phyloP scores from a whole-genome alignment of 1,284 basidiomycete genomes.

The Apiotrichum domesticum region DNA sequence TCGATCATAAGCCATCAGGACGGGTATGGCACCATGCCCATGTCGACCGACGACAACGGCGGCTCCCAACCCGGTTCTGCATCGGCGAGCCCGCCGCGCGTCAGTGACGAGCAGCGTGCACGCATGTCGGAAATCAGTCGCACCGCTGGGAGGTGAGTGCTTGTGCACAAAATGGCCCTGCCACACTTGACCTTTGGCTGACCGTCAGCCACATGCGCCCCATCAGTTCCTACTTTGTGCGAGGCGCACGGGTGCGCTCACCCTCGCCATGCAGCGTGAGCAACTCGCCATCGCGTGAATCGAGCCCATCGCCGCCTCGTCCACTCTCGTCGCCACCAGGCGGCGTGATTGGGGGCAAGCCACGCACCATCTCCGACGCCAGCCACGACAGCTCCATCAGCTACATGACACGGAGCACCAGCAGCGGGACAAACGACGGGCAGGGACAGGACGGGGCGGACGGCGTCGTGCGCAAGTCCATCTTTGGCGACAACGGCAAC shows the following conservation, averaged over 20 bases:
- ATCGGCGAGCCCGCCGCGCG: neutral
- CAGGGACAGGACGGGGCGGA: neutral
- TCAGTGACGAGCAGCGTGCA: constrained; percentile 5
- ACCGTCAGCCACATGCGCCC: constrained; percentile 3
- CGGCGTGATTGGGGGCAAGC: constrained; percentile 1
- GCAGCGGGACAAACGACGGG: neutral
- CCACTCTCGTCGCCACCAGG: constrained; percentile 1
- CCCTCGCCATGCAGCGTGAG: neutral
- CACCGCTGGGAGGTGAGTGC: constrained; percentile 13
- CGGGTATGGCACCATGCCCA: constrained; percentile 15
- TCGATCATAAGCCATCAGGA: constrained; percentile 6
- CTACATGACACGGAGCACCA: neutral
- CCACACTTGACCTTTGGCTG: neutral
- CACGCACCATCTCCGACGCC: neutral
- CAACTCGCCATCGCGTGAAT: neutral
- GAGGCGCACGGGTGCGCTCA: neutral
- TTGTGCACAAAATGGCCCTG: neutral
- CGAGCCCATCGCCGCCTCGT: neutral
- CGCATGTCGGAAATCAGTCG: constrained; percentile 16
- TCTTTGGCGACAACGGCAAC: neutral
- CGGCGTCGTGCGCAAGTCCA: constrained; percentile 1
- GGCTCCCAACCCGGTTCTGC: neutral
- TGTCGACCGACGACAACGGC: neutral
- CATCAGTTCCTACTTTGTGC: neutral
- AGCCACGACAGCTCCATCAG: neutral